These are phyloP conservation scores for Fusarium chlamydosporum DNA, from an alignment of 2,329 filamentous ascomycete species.

Conservation along the genomic window DNA sequence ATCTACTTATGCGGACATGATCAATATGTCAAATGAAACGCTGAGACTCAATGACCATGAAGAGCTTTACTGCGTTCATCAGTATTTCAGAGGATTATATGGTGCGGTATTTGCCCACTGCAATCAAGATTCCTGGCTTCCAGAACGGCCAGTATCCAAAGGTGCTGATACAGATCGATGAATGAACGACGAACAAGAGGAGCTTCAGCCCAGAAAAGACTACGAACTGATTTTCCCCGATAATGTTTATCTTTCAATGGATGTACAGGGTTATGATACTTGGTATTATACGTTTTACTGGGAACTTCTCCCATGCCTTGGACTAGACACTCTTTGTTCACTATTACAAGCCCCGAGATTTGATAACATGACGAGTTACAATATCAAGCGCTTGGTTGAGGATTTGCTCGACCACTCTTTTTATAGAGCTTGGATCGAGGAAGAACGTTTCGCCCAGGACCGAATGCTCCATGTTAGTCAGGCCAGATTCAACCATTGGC, in stretches of 20 bases:
- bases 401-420: too few species aligned
- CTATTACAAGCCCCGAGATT: background rate
- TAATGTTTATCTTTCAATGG: background rate
- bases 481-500: too few species aligned
- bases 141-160: background rate
- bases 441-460: too few species aligned
- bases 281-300: too few species aligned
- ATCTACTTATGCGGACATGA: background rate
- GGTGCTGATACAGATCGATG: too few species aligned
- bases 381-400: too few species aligned
- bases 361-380: too few species aligned
- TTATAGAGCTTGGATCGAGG: too few species aligned
- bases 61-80: background rate
- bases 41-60: background rate
- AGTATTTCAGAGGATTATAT: background rate
- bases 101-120: background rate
- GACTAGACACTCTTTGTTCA: background rate
- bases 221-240: background rate
- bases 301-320: background rate
- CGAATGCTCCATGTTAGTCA: too few species aligned
- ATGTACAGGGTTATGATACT: too few species aligned
- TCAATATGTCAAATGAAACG: accelerated
- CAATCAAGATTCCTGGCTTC: constrained; percentile 3
- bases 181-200: background rate
- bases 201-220: background rate